phyloP scores from a whole-genome alignment of 345 rosid species.

The Citrus unshiu region DNA sequence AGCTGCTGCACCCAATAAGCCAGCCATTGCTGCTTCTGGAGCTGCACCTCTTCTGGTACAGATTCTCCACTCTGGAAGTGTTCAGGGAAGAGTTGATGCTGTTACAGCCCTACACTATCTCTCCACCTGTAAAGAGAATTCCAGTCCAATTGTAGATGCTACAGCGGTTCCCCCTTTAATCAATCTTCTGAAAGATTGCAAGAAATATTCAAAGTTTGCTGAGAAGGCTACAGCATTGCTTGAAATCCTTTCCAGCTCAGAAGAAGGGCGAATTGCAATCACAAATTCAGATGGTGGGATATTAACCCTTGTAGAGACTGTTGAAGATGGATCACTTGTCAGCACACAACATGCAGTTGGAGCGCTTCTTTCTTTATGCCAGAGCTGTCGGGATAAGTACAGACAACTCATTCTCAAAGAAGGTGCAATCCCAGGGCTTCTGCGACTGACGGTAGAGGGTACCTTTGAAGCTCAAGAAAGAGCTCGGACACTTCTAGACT shows the following conservation, averaged over 20 bases:
- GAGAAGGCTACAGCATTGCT: slow-evolving; percentile 64
- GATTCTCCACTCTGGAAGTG: slow-evolving; percentile 66
- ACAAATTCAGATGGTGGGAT: slow-evolving; percentile 52
- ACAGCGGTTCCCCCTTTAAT: slow-evolving; percentile 63
- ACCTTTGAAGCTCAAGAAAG: slow-evolving; percentile 58
- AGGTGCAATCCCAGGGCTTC: slow-evolving; percentile 80
- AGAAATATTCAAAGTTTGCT: slow-evolving; percentile 71
- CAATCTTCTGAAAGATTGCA: slow-evolving; percentile 66
- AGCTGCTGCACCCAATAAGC: slow-evolving; percentile 65
- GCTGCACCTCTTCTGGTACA: slow-evolving; percentile 61
- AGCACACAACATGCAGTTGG: slow-evolving; percentile 68
- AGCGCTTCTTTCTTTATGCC: slow-evolving; percentile 55
- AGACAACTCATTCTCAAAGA: slow-evolving; percentile 63
- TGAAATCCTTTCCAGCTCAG: slow-evolving; percentile 56
- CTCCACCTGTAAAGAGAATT: slow-evolving; percentile 48
- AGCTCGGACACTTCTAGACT: slow-evolving; percentile 58
- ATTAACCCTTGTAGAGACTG: slow-evolving; percentile 63
- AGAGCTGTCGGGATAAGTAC: slow-evolving; percentile 53
- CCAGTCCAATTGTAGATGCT: slow-evolving; percentile 43
- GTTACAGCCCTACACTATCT: slow-evolving; percentile 73
- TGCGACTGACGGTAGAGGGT: slow-evolving; percentile 64
- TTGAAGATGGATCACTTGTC: slow-evolving; percentile 69
- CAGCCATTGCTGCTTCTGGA: slow-evolving; percentile 56
- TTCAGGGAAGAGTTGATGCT: slow-evolving; percentile 77
- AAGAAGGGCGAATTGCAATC: slow-evolving; percentile 65